Conservation (phyloP, 2,329 filamentous ascomycete genomes). For the Pseudocercospora crystallina region DNA sequence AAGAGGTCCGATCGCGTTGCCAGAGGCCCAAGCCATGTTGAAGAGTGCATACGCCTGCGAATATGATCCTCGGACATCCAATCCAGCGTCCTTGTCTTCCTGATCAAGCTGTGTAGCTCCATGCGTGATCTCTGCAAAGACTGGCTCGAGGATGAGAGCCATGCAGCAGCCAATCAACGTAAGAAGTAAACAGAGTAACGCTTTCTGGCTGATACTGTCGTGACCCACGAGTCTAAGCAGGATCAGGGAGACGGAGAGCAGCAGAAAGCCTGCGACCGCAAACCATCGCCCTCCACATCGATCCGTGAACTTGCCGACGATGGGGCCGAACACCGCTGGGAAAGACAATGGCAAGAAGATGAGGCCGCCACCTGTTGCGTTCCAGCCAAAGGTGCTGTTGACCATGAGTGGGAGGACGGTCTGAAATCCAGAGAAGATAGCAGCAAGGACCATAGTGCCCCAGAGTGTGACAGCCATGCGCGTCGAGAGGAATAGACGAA, state of each 20-base stretch:
- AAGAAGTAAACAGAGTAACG: slow-evolving; percentile 21
- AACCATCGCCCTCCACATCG: slow-evolving; percentile 23
- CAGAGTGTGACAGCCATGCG: slow-evolving; percentile 25
- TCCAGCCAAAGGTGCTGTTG: slow-evolving; percentile 22
- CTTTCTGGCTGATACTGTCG: slow-evolving; percentile 16
- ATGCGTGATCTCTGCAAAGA: slow-evolving; percentile 25
- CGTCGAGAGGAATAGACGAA: slow-evolving; percentile 20
- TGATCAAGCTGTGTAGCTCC: slow-evolving; percentile 17
- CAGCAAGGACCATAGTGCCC: slow-evolving; percentile 22
- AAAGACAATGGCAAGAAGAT: slow-evolving; percentile 26
- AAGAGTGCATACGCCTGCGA: slow-evolving; percentile 56
- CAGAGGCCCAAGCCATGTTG: slow-evolving; percentile 28
- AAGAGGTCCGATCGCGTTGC: slow-evolving; percentile 25
- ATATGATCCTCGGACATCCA: slow-evolving; percentile 18
- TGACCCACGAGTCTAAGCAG: slow-evolving; percentile 20
- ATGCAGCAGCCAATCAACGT: slow-evolving; percentile 18
- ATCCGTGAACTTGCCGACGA: slow-evolving; percentile 23
- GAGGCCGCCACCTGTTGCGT: slow-evolving; percentile 21
- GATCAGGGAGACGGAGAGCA: slow-evolving; percentile 15
- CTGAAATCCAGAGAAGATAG: slow-evolving; percentile 23
- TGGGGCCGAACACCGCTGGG: slow-evolving; percentile 24
- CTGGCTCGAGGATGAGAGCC: slow-evolving; percentile 21
- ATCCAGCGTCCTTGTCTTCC: slow-evolving; percentile 8
- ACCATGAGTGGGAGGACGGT: slow-evolving; percentile 23
- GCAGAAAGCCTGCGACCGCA: slow-evolving; percentile 16